phyloP scores from a whole-genome alignment of 495 filamentous ascomycete genomes.

The Hypoxylon rickii region DNA sequence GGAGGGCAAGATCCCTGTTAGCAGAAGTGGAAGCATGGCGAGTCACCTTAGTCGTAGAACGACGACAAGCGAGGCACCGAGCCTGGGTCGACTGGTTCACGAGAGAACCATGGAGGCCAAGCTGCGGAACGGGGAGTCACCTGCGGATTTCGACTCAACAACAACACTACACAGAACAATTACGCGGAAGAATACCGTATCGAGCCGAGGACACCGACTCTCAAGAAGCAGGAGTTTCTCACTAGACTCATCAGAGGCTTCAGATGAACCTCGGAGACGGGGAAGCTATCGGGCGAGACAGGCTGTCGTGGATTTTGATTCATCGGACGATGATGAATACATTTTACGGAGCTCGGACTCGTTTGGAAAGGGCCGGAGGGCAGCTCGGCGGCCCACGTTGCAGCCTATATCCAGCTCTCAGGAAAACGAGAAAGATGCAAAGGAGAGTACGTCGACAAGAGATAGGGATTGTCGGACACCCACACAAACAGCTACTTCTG shows the following conservation, averaged over 20 bases:
- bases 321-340: constrained; percentile 24
- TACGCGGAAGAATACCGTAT: constrained; percentile 34
- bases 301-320: constrained; percentile 25
- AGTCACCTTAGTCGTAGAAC: constrained; percentile 29
- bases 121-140: constrained; percentile 41
- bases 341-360: constrained; percentile 28
- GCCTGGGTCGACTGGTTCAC: constrained; percentile 36
- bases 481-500: constrained; percentile 20
- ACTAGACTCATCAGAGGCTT: constrained; percentile 42
- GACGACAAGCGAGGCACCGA: constrained; percentile 39
- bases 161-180: constrained; percentile 31
- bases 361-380: constrained; percentile 26
- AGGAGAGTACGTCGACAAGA: constrained; percentile 22
- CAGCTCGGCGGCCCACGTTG: constrained; percentile 22
- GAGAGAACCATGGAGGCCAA: constrained; percentile 48
- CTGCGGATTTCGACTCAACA: constrained; percentile 34
- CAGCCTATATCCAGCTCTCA: constrained; percentile 29
- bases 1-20: constrained; percentile 72
- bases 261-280: constrained; percentile 31
- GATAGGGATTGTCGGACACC: constrained; percentile 1
- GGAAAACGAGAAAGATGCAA: constrained; percentile 28
- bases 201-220: constrained; percentile 26
- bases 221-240: constrained; percentile 43
- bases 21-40: constrained; percentile 53
- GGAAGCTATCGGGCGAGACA: constrained; percentile 7